Conservation (phyloP, 768 basidiomycete genomes). For the Termitomyces sp. region DNA sequence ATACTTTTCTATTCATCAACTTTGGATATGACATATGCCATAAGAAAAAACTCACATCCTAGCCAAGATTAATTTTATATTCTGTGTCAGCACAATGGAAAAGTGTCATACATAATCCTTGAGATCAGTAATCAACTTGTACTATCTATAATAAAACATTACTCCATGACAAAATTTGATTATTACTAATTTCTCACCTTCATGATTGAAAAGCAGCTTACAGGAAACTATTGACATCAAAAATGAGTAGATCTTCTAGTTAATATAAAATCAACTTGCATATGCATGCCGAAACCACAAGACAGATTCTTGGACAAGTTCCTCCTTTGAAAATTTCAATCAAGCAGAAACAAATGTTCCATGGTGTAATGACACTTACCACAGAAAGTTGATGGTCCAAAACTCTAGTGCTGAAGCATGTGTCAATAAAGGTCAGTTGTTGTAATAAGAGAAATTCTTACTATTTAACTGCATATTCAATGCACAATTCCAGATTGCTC, state of each 20-base stretch:
- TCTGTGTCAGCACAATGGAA: background rate
- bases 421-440: background rate
- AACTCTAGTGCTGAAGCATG: background rate
- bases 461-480: background rate
- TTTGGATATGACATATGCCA: background rate
- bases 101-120: background rate
- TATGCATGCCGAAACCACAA: constrained; percentile 1
- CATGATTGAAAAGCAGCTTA: background rate
- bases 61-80: background rate
- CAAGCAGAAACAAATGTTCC: background rate
- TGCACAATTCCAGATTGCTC: background rate
- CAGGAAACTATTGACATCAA: background rate
- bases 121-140: too few relatives aligned
- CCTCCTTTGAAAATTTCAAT: background rate
- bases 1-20: background rate
- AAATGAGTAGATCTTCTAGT: too few relatives aligned
- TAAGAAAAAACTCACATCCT: background rate
- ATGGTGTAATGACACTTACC: background rate
- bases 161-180: background rate
- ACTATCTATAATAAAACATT: background rate
- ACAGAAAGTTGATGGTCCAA: background rate
- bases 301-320: background rate
- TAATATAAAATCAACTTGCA: background rate
- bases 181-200: background rate
- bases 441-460: background rate